Base-by-base conservation (phyloP, 2,329 filamentous ascomycete species). In the Aureobasidium pullulans region DNA sequence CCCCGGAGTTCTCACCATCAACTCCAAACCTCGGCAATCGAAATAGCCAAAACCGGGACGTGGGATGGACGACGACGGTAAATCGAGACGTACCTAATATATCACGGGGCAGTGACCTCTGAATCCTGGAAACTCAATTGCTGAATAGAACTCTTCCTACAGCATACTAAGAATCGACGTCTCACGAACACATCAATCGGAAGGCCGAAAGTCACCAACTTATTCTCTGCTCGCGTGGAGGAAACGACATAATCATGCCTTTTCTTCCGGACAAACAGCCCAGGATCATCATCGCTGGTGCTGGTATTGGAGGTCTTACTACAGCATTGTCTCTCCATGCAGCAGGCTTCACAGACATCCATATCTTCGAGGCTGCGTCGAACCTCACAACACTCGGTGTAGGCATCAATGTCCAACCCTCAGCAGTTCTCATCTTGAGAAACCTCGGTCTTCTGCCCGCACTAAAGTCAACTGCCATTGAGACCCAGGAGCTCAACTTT, bases 311-410 rank as follows among this genome's bases (percentile, higher is more conserved):
- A 13, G 82, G 83, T 40, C 77, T 85, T 6, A 74, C 77, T 1
- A 73, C 86, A 0, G 81, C 81, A 0, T 73, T 86, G 0, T 74
- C 79, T 2, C 72, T 86, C 0, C 76, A 83, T 60, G 71, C 77
- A 32, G 73, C 80, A 59, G 71, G 72, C 42, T 84, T 86, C 44
- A 74, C 66, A n/a, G 69, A 77, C 64, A 72, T 78, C 50, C 65
- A 73, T 43, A 68, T 78, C 28, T 78, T 74, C 63, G 76, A 78
- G 62, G 71, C 75, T 2, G 71, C 72, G 7, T 69, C 69, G 2
- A 67, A 69, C n/a, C 68, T 78, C 8, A 75, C 73, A 6, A 73
- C 74, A 6, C 68, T 78, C 6, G 76, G 76, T 6, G 75, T 77
- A 0, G 76, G 76, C 4, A 78, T 79, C 65, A 78, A 78, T 54